Evolutionary conservation across 768 basidiomycete genomes (phyloP), one percentile per base, ranked within the genome.

Genomic region (Kondoa malvinella): DNA sequence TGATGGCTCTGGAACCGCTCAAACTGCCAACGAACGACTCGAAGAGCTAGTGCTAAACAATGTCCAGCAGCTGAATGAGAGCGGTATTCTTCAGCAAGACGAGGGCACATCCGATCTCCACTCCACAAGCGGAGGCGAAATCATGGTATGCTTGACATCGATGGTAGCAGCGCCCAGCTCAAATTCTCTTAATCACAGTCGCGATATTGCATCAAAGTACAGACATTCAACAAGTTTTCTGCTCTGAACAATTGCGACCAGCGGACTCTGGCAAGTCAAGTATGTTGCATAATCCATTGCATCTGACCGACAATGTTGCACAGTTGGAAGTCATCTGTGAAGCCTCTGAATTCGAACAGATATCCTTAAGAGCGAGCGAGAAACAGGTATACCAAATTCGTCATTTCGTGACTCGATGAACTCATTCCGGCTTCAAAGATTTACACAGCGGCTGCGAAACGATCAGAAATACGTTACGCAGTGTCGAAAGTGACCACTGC

Each of bases 381-480:
- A 92, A 86, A 76, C 78, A 81, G 67, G 89, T 87, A 58, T 34
- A 66, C 33, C 31, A 2, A 65, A 32, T 25, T n/a, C 27, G 29
- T 69, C 63, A 21, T n/a, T n/a, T n/a, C n/a, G n/a, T n/a, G n/a
- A n/a, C n/a, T n/a, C n/a, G n/a, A n/a, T n/a, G n/a, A n/a, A n/a
- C n/a, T n/a, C n/a, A n/a, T n/a, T n/a, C n/a, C n/a, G n/a, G n/a
- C n/a, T n/a, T n/a, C n/a, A n/a, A n/a, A 50, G 40, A 66, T 69
- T n/a, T 68, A 72, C 34, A 73, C 73, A 56, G 56, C 56, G 25
- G 32, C 76, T 1, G 63, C 69, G 14, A 61, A 32, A 21, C 67
- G 88, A 67, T 80, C 80, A n/a, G 89, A 90, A 69, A 87, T 92
- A 67, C 85, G 89, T 1, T 95, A 84, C 76, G 81, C 83, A 57